A percentile compares a stretch with the other conserved stretches of the same genome.
phyloP scores from a whole-genome alignment of 208 protist genomes.

The Trichomonas gallinae region DNA sequence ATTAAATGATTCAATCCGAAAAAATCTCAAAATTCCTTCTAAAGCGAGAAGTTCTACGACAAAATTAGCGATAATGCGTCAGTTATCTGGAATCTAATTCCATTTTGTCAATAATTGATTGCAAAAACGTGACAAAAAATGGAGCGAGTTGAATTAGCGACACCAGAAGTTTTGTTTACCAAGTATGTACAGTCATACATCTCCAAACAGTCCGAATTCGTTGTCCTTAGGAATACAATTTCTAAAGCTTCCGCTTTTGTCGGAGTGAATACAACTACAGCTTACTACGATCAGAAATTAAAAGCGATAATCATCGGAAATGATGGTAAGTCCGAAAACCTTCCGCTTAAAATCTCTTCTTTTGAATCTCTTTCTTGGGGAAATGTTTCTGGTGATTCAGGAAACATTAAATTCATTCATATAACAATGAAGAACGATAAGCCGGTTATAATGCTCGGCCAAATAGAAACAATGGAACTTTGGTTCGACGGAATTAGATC shows the following conservation, averaged over 20 bases:
- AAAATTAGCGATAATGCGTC: too few relatives aligned
- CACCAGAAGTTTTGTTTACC: background rate
- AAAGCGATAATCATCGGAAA: background rate
- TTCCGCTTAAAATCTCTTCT: background rate
- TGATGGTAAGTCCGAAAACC: background rate
- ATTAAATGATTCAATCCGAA: too few relatives aligned
- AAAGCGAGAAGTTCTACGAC: too few relatives aligned
- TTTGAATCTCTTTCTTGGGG: background rate
- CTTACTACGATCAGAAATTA: background rate
- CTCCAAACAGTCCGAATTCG: background rate
- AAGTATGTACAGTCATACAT: background rate
- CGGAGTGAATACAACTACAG: background rate
- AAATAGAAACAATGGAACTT: background rate
- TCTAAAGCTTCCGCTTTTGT: background rate
- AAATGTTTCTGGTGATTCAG: background rate
- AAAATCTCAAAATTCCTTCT: too few relatives aligned
- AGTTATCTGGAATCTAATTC: too few relatives aligned
- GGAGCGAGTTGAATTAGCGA: background rate
- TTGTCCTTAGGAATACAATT: background rate
- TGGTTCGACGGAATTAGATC: background rate
- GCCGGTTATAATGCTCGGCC: background rate
- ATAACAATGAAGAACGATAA: background rate
- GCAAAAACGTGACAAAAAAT: background rate
- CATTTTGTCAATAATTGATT: too few relatives aligned
- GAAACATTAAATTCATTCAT: background rate